Evolutionary conservation across 2,329 filamentous ascomycete species (phyloP).

Genomic region (Monascus ruber): DNA sequence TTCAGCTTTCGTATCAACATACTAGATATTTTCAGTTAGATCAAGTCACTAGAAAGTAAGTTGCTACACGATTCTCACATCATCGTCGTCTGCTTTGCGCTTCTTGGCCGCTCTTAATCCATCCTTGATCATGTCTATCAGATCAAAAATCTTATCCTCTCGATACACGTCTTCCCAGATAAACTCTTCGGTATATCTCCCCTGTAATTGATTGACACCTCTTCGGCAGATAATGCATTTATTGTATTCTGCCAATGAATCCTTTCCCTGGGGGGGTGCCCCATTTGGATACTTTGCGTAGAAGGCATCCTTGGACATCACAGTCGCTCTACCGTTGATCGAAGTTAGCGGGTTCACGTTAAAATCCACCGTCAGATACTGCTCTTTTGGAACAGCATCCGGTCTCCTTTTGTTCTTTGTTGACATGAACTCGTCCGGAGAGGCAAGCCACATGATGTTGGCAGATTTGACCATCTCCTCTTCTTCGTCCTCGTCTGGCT

Average conservation of each 20-base stretch:
- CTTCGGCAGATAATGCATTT: slow-evolving; percentile 84
- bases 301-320: slow-evolving; percentile 65
- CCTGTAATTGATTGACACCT: slow-evolving; percentile 78
- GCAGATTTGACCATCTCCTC: slow-evolving; percentile 51
- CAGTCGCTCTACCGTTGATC: slow-evolving; percentile 76
- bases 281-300: slow-evolving; percentile 60
- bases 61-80: slow-evolving; percentile 16
- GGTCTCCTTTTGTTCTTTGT: slow-evolving; percentile 70
- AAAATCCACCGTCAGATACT: slow-evolving; percentile 80
- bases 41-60: too few relatives aligned
- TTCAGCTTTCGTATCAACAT: slow-evolving; percentile 26
- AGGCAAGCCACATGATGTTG: slow-evolving; percentile 86
- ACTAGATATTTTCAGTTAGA: slow-evolving; percentile 9
- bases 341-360: slow-evolving; percentile 79
- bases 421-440: slow-evolving; percentile 76
- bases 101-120: slow-evolving; percentile 56
- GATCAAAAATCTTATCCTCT: slow-evolving; percentile 50
- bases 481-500: slow-evolving; percentile 55
- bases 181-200: slow-evolving; percentile 87
- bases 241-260: slow-evolving; percentile 57
- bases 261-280: slow-evolving; percentile 53
- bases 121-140: slow-evolving; percentile 57
- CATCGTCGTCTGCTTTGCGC: slow-evolving; percentile 27
- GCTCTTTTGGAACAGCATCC: slow-evolving; percentile 76
- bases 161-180: slow-evolving; percentile 76